These are phyloP conservation scores for Epithemia pelagica DNA, from an alignment of 108 stramenopile species.

Conservation along the genomic window DNA sequence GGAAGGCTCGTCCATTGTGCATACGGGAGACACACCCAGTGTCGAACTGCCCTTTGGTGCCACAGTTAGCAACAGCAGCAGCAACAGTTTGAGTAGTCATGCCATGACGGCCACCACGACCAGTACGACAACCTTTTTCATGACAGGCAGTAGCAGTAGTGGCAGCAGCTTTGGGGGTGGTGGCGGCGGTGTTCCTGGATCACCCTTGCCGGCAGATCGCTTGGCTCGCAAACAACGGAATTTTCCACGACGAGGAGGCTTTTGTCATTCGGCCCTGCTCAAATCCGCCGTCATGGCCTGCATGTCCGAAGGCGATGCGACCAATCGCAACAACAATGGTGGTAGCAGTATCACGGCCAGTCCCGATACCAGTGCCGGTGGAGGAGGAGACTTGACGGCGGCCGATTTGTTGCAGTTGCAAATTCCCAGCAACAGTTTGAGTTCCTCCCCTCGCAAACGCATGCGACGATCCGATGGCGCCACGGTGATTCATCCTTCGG, in stretches of 20 bases:
- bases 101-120: background rate
- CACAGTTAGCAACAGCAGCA: background rate
- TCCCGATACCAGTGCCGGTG: background rate
- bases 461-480: background rate
- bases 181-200: background rate
- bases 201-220: conserved; percentile 1
- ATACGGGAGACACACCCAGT: background rate
- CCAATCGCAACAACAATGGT: background rate
- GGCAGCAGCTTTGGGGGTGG: background rate
- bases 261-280: background rate
- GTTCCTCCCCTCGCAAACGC: background rate
- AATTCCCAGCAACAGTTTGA: background rate
- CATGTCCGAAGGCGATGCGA: background rate
- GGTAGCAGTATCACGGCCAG: background rate
- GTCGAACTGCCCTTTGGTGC: no score
- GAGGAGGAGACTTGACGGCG: background rate
- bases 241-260: background rate
- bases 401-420: background rate
- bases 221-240: conserved; percentile 1
- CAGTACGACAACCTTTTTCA: background rate
- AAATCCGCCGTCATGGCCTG: background rate
- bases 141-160: background rate
- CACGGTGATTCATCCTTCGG: no score
- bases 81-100: background rate
- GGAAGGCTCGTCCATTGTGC: background rate